Percentiles rank a stretch among this genome's conserved stretches.
Evolutionary conservation across 2,329 filamentous ascomycete species (phyloP).

Genomic region (Fusarium sp.): DNA sequence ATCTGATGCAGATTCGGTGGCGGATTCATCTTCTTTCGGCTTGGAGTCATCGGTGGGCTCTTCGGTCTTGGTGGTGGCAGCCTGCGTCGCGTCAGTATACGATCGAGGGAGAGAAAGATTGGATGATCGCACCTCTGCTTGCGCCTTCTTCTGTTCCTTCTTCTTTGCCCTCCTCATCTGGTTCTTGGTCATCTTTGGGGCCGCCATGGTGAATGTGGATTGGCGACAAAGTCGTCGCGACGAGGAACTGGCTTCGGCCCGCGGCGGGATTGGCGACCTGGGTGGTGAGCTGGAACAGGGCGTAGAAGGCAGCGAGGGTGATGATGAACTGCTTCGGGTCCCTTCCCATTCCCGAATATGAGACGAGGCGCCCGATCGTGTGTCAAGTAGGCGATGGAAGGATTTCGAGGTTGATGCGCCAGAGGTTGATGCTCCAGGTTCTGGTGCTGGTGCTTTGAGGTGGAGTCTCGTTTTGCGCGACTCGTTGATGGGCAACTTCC

Average conservation of each 20-base stretch:
- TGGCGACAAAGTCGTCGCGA: conserved; percentile 43
- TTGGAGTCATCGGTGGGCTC: conserved; percentile 36
- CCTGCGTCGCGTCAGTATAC: conserved; percentile 37
- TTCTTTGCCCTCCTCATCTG: conserved; percentile 93
- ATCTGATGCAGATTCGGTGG: conserved; percentile 49
- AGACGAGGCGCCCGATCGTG: not conserved
- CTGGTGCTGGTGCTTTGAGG: conserved; percentile 27
- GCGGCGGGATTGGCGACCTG: conserved; percentile 48
- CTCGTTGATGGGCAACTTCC: not conserved
- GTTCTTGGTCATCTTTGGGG: conserved; percentile 88
- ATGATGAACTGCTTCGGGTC: conserved; percentile 54
- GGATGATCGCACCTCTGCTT: conserved; percentile 60
- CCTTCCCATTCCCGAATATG: conserved; percentile 48
- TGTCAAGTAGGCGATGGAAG: not conserved
- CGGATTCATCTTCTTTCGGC: conserved; percentile 46
- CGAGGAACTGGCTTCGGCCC: conserved; percentile 41
- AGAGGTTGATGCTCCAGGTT: conserved; percentile 4
- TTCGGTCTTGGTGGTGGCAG: conserved; percentile 26
- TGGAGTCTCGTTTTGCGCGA: conserved; percentile 34
- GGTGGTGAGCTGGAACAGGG: conserved; percentile 52
- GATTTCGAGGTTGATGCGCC: conserved; percentile 13
- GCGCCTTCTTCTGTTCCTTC: conserved; percentile 86
- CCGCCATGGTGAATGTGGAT: conserved; percentile 63
- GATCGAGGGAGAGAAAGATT: not conserved
- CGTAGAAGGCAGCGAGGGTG: conserved; percentile 50